Conservation (phyloP, 345 rosid species). For the Pelargonium nanum region DNA sequence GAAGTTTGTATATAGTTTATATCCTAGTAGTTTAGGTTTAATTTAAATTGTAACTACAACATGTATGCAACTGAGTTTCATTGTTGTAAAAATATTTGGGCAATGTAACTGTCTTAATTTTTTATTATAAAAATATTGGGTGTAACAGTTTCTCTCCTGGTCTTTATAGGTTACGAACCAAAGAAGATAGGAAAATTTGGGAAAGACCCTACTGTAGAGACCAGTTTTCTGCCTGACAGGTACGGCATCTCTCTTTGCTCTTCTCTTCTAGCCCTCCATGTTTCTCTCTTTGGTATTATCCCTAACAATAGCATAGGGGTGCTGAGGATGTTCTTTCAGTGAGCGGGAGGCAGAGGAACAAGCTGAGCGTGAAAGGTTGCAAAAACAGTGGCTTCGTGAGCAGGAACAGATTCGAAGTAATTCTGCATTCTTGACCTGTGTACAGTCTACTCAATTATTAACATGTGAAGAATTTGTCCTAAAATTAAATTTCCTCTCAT, state of each 20-base stretch:
- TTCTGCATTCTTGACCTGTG: background rate
- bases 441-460: background rate
- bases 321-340: conserved; percentile 88
- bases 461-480: conserved; percentile 8
- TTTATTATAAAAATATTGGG: no score
- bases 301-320: conserved; percentile 54
- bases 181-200: conserved; percentile 58
- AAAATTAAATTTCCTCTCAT: conserved; percentile 9
- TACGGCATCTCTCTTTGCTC: conserved; percentile 11
- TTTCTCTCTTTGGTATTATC: conserved; percentile 11
- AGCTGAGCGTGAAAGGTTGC: conserved; percentile 95
- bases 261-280: background rate
- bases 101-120: no score
- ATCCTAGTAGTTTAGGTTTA: no score
- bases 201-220: conserved; percentile 95
- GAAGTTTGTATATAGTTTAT: no score
- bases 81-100: no score
- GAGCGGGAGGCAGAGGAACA: conserved; percentile 99
- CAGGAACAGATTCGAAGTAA: conserved; percentile 91
- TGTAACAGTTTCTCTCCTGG: background rate
- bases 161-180: conserved; percentile 29
- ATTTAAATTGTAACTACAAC: no score
- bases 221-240: conserved; percentile 98
- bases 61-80: no score
- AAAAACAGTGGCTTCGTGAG: conserved; percentile 73